Evolutionary conservation across 306 rosid genomes (phyloP).

Genomic region (Herpetospermum pedunculosum): DNA sequence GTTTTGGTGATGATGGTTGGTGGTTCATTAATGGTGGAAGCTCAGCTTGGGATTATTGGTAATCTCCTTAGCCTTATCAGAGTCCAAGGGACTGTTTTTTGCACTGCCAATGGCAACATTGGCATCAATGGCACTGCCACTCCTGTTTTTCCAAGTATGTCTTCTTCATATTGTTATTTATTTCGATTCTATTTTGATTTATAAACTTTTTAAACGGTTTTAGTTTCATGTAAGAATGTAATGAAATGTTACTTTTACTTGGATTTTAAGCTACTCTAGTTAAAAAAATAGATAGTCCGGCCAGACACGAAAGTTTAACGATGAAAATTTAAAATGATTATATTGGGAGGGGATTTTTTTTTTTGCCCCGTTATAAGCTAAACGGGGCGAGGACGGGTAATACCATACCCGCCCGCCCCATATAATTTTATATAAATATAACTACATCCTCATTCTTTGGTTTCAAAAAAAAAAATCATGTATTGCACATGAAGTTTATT

Average conservation of each 20-base stretch:
- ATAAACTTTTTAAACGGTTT: no score
- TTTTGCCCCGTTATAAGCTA: no score
- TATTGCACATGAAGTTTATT: no score
- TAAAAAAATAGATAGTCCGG: not conserved
- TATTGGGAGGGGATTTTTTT: no score
- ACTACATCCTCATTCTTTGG: no score
- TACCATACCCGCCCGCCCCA: no score
- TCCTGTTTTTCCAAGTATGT: slow-evolving; percentile 27
- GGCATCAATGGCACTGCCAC: slow-evolving; percentile 16
- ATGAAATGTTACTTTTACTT: not conserved
- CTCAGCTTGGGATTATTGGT: not conserved
- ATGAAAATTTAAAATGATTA: no score
- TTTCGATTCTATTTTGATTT: not conserved
- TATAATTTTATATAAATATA: no score
- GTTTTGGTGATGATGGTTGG: not conserved
- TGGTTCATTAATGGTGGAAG: not conserved
- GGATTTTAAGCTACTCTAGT: not conserved
- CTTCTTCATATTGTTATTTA: not conserved
- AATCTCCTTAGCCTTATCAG: not conserved
- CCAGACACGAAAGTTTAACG: no score
- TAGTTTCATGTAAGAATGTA: no score
- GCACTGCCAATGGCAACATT: slow-evolving; percentile 15
- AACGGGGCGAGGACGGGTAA: no score
- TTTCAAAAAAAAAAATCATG: no score
- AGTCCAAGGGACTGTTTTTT: slow-evolving; percentile 17